phyloP scores from a whole-genome alignment of 2,329 filamentous ascomycete species.

The Nemania abortiva region DNA sequence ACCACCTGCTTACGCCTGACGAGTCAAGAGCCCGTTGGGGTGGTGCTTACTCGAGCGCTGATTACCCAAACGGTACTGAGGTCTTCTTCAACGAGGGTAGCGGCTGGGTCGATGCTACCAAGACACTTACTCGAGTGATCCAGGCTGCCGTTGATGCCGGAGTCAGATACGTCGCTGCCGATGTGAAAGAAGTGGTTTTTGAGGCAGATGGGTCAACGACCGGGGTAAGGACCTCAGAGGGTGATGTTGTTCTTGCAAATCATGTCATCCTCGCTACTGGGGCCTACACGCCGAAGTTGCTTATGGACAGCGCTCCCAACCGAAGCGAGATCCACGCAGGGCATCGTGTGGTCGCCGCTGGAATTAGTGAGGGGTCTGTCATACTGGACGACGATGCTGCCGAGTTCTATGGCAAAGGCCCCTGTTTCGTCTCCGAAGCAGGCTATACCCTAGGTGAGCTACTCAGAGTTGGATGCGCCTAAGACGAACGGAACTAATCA shows the following conservation, averaged over 20 bases:
- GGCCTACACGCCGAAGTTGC: not conserved
- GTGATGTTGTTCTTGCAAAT: not conserved
- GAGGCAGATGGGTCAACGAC: not conserved
- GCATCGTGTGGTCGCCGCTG: not conserved
- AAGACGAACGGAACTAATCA: not conserved
- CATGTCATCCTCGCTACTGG: not conserved
- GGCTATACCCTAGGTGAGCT: constrained; percentile 1
- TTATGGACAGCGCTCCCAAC: not conserved
- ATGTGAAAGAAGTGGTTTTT: not conserved
- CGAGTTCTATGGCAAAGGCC: not conserved
- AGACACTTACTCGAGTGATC: not conserved
- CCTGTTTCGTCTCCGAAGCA: constrained; percentile 1
- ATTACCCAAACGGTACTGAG: not conserved
- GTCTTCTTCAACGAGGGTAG: not conserved
- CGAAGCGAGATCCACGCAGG: not conserved
- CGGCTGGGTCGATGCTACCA: not conserved
- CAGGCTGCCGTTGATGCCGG: not conserved
- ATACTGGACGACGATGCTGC: not conserved
- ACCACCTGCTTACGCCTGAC: constrained; percentile 1
- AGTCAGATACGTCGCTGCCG: not conserved
- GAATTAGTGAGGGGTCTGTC: not conserved
- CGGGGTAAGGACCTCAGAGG: not conserved
- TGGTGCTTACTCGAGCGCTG: not conserved
- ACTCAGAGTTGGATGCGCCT: not conserved
- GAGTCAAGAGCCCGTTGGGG: not conserved